Evolutionary conservation across 2,329 filamentous ascomycete species (phyloP), one percentile per base, ranked within the genome.

Genomic region (Tolypocladium nubicola): DNA sequence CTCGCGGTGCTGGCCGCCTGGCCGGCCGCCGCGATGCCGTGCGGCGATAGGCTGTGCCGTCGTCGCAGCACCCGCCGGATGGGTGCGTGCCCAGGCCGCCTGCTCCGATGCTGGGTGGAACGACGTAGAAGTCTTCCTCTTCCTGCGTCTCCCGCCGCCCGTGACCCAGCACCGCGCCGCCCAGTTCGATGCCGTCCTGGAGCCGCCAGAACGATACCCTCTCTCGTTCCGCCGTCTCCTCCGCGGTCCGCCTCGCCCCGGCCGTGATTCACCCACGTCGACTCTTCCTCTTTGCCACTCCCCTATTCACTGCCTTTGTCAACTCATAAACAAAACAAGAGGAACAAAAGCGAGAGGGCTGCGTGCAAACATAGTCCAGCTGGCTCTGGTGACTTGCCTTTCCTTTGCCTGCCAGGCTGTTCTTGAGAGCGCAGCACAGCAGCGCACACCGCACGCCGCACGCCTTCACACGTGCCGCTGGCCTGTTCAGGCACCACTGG

Each of bases 51-150:
- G 57, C 53, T 55, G 53, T 41, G 53, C 40, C 40, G 53, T 37
- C 53, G 39, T 41, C 53, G 62, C 61, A 61, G 61, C 58, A 38
- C 45, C 23, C 13, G 45, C 4, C 19, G 23, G 10, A 11, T 16
- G 45, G 47, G 30, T 49, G 23, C 14, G 26, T 30, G 45, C 13
- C 45, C 23, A 23, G 26, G 21, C 21, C 43, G 26, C 43, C 6
- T 56, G 58, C 60, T 55, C 4, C 33, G 50, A 39, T 8, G 16
- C 14, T 6, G 4, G 9, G 26, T 16, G 16, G 16, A 33, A 33
- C 19, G n/a, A 33, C 16, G 16, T 13, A 35, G 47, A 35, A 11
- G 1, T 33, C 26, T 49, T 49, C 16, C n/a, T 33, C 23, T 19
- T 7, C 7, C 16, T n/a, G 30, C 16, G 11, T 35, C 8, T n/a